phyloP scores from a whole-genome alignment of 2,329 filamentous ascomycete species.

The Trichophyton verrucosum region DNA sequence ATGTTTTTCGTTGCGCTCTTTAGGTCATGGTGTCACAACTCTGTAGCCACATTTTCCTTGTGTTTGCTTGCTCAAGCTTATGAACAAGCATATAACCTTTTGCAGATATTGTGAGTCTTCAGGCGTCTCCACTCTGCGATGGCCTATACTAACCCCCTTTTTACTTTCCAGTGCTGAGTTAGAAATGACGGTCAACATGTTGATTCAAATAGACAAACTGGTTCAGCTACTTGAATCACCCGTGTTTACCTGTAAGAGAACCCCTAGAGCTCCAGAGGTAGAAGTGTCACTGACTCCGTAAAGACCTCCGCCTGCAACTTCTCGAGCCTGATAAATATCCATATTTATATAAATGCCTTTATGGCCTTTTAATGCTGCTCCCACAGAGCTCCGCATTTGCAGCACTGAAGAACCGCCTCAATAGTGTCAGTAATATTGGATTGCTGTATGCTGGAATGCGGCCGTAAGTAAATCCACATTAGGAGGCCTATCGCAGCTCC shows the following conservation, averaged over 20 bases:
- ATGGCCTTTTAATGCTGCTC: conserved; percentile 93
- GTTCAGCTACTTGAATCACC: conserved; percentile 94
- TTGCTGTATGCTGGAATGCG: conserved; percentile 74
- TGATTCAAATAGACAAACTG: conserved; percentile 97
- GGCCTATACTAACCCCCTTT: background rate
- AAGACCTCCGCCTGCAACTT: conserved; percentile 85
- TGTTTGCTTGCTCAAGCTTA: conserved; percentile 94
- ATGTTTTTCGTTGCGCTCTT: conserved; percentile 90
- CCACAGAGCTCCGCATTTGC: conserved; percentile 96
- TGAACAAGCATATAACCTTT: conserved; percentile 89
- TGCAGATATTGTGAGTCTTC: conserved; percentile 73
- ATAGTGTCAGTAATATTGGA: conserved; percentile 93
- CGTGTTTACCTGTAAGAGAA: conserved; percentile 76
- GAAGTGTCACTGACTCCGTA: background rate
- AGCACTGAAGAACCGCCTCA: conserved; percentile 87
- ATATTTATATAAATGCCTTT: conserved; percentile 93
- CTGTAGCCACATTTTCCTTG: conserved; percentile 90
- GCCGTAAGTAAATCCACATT: conserved; percentile 47
- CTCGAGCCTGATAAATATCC: conserved; percentile 92
- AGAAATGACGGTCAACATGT: conserved; percentile 97
- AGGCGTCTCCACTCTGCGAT: background rate
- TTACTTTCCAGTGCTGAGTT: conserved; percentile 60
- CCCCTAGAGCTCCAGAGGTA: background rate
- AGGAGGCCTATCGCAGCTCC: background rate
- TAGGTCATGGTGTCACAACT: conserved; percentile 96